These are phyloP conservation scores for Scheffersomyces segobiensis DNA, from an alignment of 1,139 yeast species.

Conservation along the genomic window DNA sequence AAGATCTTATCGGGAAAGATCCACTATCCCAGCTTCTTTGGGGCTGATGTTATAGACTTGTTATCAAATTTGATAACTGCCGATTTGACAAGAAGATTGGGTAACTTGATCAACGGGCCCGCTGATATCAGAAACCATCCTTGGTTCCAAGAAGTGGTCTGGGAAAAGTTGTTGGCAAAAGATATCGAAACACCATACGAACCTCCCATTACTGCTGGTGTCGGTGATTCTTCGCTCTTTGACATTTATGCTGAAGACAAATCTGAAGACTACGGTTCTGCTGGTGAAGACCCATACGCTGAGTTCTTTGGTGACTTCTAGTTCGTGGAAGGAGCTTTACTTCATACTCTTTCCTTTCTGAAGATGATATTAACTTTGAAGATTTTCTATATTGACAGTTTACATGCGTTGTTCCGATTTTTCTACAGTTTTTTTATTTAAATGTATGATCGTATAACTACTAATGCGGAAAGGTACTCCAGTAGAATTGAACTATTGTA, in stretches of 20 bases:
- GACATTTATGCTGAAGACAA: conserved; percentile 61
- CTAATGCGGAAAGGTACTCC: neutral
- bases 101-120: conserved; percentile 59
- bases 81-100: conserved; percentile 57
- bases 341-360: neutral
- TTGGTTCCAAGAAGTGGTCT: conserved; percentile 62
- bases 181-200: conserved; percentile 66
- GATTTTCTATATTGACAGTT: neutral
- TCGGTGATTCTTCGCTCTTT: conserved; percentile 63
- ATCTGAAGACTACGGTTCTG: conserved; percentile 50
- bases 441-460: neutral
- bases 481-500: neutral
- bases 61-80: conserved; percentile 52
- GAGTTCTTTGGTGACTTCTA: conserved; percentile 52
- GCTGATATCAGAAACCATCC: conserved; percentile 57
- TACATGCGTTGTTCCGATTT: neutral
- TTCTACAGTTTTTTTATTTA: neutral
- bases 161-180: conserved; percentile 58
- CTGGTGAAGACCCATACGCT: conserved; percentile 52
- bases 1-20: conserved; percentile 56
- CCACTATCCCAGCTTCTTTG: conserved; percentile 50
- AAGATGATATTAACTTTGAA: neutral
- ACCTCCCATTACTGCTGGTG: conserved; percentile 63
- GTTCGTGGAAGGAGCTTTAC: neutral
- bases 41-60: conserved; percentile 53